These are phyloP conservation scores for Emmonsiellopsis sp. DNA, from an alignment of 2,329 filamentous ascomycete genomes.

Conservation along the genomic window DNA sequence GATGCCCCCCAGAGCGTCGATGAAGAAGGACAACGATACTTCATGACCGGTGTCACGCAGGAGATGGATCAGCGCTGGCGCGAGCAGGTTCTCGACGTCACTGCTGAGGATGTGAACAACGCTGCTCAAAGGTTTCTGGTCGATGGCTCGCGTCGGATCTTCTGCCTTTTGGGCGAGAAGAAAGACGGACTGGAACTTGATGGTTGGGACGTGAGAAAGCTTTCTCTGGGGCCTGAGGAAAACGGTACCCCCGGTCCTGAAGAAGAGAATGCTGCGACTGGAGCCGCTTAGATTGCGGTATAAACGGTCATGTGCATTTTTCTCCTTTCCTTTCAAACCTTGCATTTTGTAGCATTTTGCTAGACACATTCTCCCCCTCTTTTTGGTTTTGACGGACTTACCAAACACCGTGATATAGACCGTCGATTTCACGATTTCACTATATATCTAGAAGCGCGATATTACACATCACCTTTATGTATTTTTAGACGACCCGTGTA, in stretches of 20 bases:
- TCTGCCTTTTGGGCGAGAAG: slow-evolving; percentile 71
- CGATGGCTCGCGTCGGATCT: slow-evolving; percentile 51
- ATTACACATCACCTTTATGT: background rate
- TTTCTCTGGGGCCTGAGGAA: slow-evolving; percentile 45
- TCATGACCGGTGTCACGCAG: slow-evolving; percentile 74
- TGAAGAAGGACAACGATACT: slow-evolving; percentile 75
- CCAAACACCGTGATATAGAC: background rate
- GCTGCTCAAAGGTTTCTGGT: slow-evolving; percentile 78
- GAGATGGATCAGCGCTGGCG: slow-evolving; percentile 81
- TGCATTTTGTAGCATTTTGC: background rate
- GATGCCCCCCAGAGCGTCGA: slow-evolving; percentile 84
- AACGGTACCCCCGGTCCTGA: background rate
- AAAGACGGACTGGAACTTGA: slow-evolving; percentile 62
- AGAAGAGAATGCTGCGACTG: slow-evolving; percentile 12
- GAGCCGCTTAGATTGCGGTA: slow-evolving; percentile 15
- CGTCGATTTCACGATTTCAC: background rate
- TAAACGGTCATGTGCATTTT: background rate
- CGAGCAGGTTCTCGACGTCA: slow-evolving; percentile 79
- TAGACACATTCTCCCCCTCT: background rate
- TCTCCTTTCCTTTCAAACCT: background rate
- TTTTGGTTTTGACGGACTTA: background rate
- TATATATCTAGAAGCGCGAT: background rate
- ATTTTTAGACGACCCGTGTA: slow-evolving; percentile 5
- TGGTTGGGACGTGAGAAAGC: slow-evolving; percentile 65
- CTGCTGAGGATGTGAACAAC: slow-evolving; percentile 64